Conservation (phyloP, 192 early-diverging fungal genomes). For the Podila verticillata region DNA sequence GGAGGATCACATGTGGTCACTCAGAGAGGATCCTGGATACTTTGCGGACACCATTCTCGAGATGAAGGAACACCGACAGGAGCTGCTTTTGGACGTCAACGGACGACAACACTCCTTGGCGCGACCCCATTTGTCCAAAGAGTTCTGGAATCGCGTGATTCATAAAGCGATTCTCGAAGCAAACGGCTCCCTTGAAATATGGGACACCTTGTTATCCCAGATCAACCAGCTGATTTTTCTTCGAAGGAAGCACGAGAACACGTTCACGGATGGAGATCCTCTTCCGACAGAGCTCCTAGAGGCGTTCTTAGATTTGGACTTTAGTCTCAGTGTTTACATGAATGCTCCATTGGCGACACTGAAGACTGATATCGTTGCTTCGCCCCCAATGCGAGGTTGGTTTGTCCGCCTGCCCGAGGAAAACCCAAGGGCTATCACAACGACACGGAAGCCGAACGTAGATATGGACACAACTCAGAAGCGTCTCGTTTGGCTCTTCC, state of each 20-base stretch:
- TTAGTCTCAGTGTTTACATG: slow-evolving; percentile 10
- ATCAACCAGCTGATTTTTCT: slow-evolving; percentile 24
- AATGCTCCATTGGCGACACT: slow-evolving; percentile 12
- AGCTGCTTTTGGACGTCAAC: slow-evolving; percentile 14
- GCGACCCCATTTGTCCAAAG: slow-evolving; percentile 8
- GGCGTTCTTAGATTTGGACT: slow-evolving; percentile 31
- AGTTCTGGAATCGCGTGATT: slow-evolving; percentile 33
- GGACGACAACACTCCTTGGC: slow-evolving; percentile 36
- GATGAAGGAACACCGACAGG: slow-evolving; percentile 39
- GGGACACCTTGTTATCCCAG: slow-evolving; percentile 13
- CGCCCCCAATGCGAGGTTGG: slow-evolving; percentile 23
- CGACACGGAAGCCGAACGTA: slow-evolving; percentile 6
- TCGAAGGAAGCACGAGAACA: slow-evolving; percentile 17
- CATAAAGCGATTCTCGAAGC: slow-evolving; percentile 17
- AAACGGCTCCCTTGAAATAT: slow-evolving; percentile 13
- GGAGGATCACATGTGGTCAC: slow-evolving; percentile 38
- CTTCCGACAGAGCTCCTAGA: slow-evolving; percentile 33
- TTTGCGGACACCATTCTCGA: slow-evolving; percentile 24
- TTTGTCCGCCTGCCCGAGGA: slow-evolving; percentile 33
- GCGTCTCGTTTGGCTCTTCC: slow-evolving; percentile 37
- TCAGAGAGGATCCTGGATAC: slow-evolving; percentile 39
- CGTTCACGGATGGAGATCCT: slow-evolving; percentile 8
- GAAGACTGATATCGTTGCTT: slow-evolving; percentile 21
- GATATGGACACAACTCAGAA: slow-evolving; percentile 14
- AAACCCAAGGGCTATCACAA: background rate